Evolutionary conservation across 768 basidiomycete species (phyloP).

Genomic region (Tephrocybe sp.): DNA sequence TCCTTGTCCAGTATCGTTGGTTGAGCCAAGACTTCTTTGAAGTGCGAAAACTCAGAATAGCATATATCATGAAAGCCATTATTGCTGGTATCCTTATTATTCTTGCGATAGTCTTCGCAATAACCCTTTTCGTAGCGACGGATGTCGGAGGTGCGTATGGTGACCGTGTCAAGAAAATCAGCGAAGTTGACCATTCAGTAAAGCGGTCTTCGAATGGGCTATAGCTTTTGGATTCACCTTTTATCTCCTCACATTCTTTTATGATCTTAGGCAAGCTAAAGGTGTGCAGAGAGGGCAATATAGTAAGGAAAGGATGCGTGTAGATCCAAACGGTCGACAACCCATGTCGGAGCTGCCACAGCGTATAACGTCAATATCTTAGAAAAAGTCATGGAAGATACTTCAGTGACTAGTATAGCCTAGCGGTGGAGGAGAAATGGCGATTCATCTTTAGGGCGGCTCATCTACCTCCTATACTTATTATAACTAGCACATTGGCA

Average conservation of each 20-base stretch:
- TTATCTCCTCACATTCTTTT: slow-evolving; percentile 70
- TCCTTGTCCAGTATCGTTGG: slow-evolving; percentile 53
- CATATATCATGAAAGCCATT: slow-evolving; percentile 61
- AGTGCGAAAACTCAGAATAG: slow-evolving; percentile 40
- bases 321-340: not conserved
- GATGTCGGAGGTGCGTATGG: slow-evolving; percentile 49
- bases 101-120: slow-evolving; percentile 62
- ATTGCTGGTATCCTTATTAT: slow-evolving; percentile 57
- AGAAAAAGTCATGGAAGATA: no score
- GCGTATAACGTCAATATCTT: not conserved
- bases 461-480: no score
- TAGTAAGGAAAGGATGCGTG: slow-evolving; percentile 25
- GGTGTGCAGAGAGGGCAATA: slow-evolving; percentile 49
- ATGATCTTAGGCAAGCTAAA: slow-evolving; percentile 64
- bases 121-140: slow-evolving; percentile 39
- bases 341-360: not conserved
- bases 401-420: no score
- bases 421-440: no score
- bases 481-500: no score
- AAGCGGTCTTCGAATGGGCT: slow-evolving; percentile 72
- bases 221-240: slow-evolving; percentile 73
- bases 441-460: no score
- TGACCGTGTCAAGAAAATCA: not conserved
- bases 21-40: slow-evolving; percentile 53
- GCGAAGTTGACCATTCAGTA: not conserved